Evolutionary conservation across 2,329 filamentous ascomycete genomes (phyloP).

Genomic region (Fusarium nodosum): DNA sequence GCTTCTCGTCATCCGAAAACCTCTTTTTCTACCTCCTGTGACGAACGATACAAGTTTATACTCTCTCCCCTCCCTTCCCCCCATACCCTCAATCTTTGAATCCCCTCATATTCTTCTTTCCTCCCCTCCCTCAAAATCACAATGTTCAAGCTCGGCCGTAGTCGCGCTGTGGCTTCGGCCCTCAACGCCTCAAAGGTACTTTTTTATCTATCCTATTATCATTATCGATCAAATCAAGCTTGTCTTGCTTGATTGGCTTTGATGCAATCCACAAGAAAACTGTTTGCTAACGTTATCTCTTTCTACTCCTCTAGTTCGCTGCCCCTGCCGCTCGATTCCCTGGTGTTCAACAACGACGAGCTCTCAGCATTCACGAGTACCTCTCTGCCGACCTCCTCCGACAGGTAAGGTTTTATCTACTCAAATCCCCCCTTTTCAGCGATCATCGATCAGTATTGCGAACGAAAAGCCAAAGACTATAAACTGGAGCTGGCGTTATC

Average conservation of each 20-base stretch:
- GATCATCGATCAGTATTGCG: slow-evolving; percentile 31
- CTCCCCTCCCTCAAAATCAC: slow-evolving; percentile 35
- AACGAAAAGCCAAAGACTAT: slow-evolving; percentile 9
- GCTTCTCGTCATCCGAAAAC: slow-evolving; percentile 48
- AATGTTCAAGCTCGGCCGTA: slow-evolving; percentile 92
- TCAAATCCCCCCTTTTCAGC: slow-evolving; percentile 24
- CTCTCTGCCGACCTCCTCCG: slow-evolving; percentile 92
- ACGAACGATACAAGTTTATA: slow-evolving; percentile 24
- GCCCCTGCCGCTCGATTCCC: slow-evolving; percentile 68
- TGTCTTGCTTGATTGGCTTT: slow-evolving; percentile 20
- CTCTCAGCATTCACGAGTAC: slow-evolving; percentile 98
- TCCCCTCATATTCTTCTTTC: slow-evolving; percentile 22
- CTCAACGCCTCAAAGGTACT: slow-evolving; percentile 82
- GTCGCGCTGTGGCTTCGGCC: slow-evolving; percentile 83
- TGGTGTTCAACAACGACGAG: slow-evolving; percentile 84
- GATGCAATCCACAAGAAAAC: slow-evolving; percentile 11
- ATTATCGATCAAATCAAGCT: slow-evolving; percentile 14
- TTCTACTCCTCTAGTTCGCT: slow-evolving; percentile 52
- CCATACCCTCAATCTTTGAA: slow-evolving; percentile 17
- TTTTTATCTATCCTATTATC: slow-evolving; percentile 5
- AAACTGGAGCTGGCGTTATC: slow-evolving; percentile 20
- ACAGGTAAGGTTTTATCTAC: slow-evolving; percentile 63
- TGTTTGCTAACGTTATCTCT: slow-evolving; percentile 31
- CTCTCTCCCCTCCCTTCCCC: slow-evolving; percentile 11
- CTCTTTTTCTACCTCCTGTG: slow-evolving; percentile 37